Conservation (phyloP, 1,284 basidiomycete species). For the Ustilago trichophora region DNA sequence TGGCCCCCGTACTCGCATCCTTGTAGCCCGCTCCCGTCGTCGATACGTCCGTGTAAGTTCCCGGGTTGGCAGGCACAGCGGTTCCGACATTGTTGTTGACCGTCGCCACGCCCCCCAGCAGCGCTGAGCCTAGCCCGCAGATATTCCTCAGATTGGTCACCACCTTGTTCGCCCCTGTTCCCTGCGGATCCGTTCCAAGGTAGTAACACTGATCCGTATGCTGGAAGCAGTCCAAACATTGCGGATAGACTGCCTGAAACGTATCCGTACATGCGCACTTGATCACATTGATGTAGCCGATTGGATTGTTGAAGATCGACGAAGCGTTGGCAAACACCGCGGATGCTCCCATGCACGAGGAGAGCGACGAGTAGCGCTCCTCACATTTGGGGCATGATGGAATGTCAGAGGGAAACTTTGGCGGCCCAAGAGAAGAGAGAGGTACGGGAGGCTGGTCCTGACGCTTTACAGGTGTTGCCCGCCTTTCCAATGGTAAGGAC, state of each 20-base stretch:
- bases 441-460: slow-evolving; percentile 46
- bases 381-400: slow-evolving; percentile 55
- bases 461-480: slow-evolving; percentile 4
- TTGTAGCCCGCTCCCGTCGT: slow-evolving; percentile 40
- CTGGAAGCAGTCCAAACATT: slow-evolving; percentile 74
- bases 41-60: slow-evolving; percentile 44
- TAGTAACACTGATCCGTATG: slow-evolving; percentile 54
- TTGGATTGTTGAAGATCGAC: slow-evolving; percentile 53
- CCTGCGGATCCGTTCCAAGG: slow-evolving; percentile 54
- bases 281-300: slow-evolving; percentile 69
- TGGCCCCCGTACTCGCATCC: slow-evolving; percentile 43
- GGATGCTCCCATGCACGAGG: slow-evolving; percentile 51
- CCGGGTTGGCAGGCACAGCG: slow-evolving; percentile 7
- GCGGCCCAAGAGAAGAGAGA: slow-evolving; percentile 38
- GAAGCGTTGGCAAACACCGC: slow-evolving; percentile 51
- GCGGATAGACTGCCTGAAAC: slow-evolving; percentile 74
- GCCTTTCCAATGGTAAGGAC: background rate
- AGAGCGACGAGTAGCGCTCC: slow-evolving; percentile 43
- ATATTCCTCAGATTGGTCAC: slow-evolving; percentile 52
- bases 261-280: slow-evolving; percentile 76
- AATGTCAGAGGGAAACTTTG: slow-evolving; percentile 47
- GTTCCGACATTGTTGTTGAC: slow-evolving; percentile 36
- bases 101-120: slow-evolving; percentile 49
- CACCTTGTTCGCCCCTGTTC: slow-evolving; percentile 48
- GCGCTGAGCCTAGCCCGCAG: slow-evolving; percentile 46